phyloP scores from a whole-genome alignment of 768 basidiomycete species.

The Termitomyces sp. region DNA sequence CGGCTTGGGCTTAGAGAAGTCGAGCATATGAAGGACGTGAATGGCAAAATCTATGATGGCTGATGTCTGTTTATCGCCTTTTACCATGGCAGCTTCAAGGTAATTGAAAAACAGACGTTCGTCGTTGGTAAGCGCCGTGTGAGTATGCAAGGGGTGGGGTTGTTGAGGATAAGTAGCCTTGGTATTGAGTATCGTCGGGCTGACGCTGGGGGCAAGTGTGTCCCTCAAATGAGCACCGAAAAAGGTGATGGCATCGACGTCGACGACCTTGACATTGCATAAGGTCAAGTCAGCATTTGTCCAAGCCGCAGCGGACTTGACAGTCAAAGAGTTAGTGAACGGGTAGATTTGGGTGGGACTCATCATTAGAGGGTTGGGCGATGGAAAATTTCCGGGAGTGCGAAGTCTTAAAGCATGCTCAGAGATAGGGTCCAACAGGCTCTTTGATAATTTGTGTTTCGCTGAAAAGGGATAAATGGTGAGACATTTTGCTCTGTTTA shows the following conservation, averaged over 20 bases:
- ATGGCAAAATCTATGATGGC: slow-evolving; percentile 11
- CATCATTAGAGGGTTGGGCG: background rate
- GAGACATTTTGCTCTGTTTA: slow-evolving; percentile 1
- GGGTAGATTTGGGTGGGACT: background rate
- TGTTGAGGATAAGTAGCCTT: slow-evolving; percentile 1
- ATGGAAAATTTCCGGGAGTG: background rate
- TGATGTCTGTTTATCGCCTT: slow-evolving; percentile 1
- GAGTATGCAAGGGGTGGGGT: background rate
- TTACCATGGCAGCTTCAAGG: slow-evolving; percentile 10
- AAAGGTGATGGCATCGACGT: slow-evolving; percentile 10
- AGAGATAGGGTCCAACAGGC: background rate
- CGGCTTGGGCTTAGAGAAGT: slow-evolving; percentile 7
- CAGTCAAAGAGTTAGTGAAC: background rate
- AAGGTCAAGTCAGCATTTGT: slow-evolving; percentile 8
- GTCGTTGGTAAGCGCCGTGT: slow-evolving; percentile 10
- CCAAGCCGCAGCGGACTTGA: slow-evolving; percentile 14
- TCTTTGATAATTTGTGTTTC: background rate
- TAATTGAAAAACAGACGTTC: slow-evolving; percentile 14
- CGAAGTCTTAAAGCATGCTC: background rate
- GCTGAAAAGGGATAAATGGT: background rate
- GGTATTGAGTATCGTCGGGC: slow-evolving; percentile 8
- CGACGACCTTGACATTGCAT: slow-evolving; percentile 12
- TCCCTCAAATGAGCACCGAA: slow-evolving; percentile 4
- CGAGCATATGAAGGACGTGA: slow-evolving; percentile 12
- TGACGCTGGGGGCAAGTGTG: slow-evolving; percentile 7